Evolutionary conservation across 192 early-diverging fungal species (phyloP), one percentile per base, ranked within the genome.

Genomic region (Coemansia biformis): DNA sequence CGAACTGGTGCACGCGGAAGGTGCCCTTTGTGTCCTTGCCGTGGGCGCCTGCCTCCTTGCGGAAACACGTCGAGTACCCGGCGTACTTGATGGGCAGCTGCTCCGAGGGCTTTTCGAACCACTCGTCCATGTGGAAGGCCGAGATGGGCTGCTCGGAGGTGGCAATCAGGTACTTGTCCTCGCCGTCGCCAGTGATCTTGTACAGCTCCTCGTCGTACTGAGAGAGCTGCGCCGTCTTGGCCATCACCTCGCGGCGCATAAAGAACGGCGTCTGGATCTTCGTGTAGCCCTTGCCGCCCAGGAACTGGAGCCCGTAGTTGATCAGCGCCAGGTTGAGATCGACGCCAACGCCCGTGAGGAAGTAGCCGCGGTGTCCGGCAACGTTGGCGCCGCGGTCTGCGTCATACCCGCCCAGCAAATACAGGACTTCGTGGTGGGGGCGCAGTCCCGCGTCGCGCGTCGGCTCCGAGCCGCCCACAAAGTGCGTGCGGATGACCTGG

Each of bases 1-100:
- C 96, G 61, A 99, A 99, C 83, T 99, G 96, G 75, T 99, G 96
- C 22, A 99, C 94, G 38, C 96, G 89, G 85, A 99, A 99, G 55
- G 96, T 89, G 46, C 96, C 96, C 93, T 91, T 91, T 16, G 89
- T 97, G 63, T 99, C 96, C 52, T 90, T 82, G 41, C 96, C 96
- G 60, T 90, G 88, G 0, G 93, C 89, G 46, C 96, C 96, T 24
- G 96, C 96, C 78, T 99, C 96, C 65, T 99, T 99, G 47, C 96
- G 88, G 87, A 99, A 99, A 76, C 94, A 98, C 32, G 96, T 96
- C 36, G 93, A 96, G 71, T 87, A 88, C 29, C 96, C 96, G 24
- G 94, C 96, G 65, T 94, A 86, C 78, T 85, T 87, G 61, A 86
- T 73, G 16, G 96, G 96, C 38, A 99, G 78, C 60, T 99, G 91